Evolutionary conservation across 2,329 filamentous ascomycete species (phyloP), one percentile per base, ranked within the genome.

Genomic region (Neofusicoccum parvum): DNA sequence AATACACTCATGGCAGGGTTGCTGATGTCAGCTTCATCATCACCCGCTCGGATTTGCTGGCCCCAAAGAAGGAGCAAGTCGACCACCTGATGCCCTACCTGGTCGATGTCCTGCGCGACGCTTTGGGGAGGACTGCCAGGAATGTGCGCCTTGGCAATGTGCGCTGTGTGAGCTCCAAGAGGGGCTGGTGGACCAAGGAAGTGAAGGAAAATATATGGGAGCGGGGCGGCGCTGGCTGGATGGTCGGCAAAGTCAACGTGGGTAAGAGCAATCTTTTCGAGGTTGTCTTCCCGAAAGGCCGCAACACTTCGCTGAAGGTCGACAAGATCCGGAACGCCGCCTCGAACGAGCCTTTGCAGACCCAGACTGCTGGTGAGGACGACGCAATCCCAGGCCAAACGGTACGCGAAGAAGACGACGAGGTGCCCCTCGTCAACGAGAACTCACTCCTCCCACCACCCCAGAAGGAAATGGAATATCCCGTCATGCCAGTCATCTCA

Each of bases 241-340:
- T 99, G 83, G 91, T 99, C 2, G 95, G 95, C n/a, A 98, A 97
- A 78, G 92, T 93, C 68, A 99, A 99, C 74, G 96, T 98, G 2
- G 96, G 95, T 27, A 99, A 99, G 79, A 98, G 94, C 71, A 90
- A 90, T 73, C 85, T 99, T 2, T 96, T 98, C 67, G 89, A 95
- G 70, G 86, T 88, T 4, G 88, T 97, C 7, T 97, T 94, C 72
- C 94, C 96, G 3, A 89, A 94, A 91, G 82, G 72, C 62, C 77
- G 72, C 70, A 76, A 64, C 72, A 80, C 73, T 27, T 74, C 72
- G 50, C 70, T 70, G 46, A 67, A 75, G 32, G 66, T 77, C 1
- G 75, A 76, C 45, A 74, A 75, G 66, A 70, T 78, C 0, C 75
- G 76, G 17, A 72, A 65, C 48, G 72, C 72, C 41, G 73, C 73